A percentile compares a stretch with the other conserved stretches of the same genome.
Evolutionary conservation across 163 green algal genomes (phyloP).

Genomic region (Chloromonas sp.): DNA sequence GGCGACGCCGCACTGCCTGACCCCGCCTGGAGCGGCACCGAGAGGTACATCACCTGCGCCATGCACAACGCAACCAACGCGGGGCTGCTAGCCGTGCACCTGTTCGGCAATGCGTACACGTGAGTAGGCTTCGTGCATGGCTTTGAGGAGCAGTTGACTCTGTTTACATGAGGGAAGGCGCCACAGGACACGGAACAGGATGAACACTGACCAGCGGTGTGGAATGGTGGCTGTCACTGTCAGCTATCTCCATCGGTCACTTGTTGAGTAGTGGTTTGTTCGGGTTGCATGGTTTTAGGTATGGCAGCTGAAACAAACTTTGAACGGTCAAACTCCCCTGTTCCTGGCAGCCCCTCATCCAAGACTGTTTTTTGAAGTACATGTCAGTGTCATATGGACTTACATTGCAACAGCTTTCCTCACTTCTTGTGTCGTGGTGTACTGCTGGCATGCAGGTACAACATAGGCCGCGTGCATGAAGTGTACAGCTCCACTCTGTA

Average conservation of each 20-base stretch:
- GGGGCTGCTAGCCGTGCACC: slow-evolving; percentile 23
- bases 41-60: neutral
- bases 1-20: slow-evolving; percentile 10
- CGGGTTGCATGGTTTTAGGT: neutral
- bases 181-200: no score
- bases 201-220: no score
- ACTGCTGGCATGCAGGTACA: slow-evolving; percentile 6
- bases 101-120: slow-evolving; percentile 39
- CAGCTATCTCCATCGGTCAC: neutral
- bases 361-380: no score
- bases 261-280: neutral
- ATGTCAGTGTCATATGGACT: no score
- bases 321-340: no score
- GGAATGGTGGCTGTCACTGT: no score
- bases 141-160: neutral
- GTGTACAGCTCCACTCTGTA: slow-evolving; percentile 19
- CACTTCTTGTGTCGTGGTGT: neutral
- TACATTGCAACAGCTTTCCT: no score
- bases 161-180: no score
- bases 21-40: neutral
- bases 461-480: slow-evolving; percentile 18
- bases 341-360: no score
- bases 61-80: slow-evolving; percentile 23
- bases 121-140: slow-evolving; percentile 4
- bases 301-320: neutral